Base-by-base conservation (phyloP, 1,284 basidiomycete species). In the Blastosporella zonata region DNA sequence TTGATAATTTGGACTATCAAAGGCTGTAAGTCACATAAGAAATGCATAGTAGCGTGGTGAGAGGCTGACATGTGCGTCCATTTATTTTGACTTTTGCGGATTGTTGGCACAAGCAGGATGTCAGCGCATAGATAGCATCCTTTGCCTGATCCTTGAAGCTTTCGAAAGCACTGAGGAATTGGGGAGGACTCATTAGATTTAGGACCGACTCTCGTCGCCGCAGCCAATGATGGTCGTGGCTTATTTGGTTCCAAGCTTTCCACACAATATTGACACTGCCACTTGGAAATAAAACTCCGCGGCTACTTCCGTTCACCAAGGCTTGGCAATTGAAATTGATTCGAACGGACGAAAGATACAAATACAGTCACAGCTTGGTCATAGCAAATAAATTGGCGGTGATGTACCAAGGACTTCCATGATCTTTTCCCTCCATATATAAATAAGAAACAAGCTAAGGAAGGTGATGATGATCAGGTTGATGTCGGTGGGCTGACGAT, bases 51-150 rank as follows among this genome's bases (percentile, higher is more conserved):
- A 31, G 44, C 33, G 43, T 31, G 25, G 33, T 49, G 23, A 49
- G n/a, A n/a, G n/a, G 79, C 82, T 73, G 55, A 90, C 88, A 97
- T 42, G 87, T 90, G 60, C 94, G 79, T 22, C 94, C 94, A 60
- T 96, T 96, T 57, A 97, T 93, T 71, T 96, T 95, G 55, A 96
- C 78, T 53, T 85, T 92, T 21, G 87, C 82, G 34, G 86, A 82
- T 63, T 84, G 86, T 61, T 84, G 81, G 69, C 87, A 91, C 43
- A 91, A 67, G 64, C 88, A 90, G 9, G 86, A 87, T 0, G 89
- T 84, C 25, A 93, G 68, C 9, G 86, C 87, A 72, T 79, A 87
- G 17, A 92, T 65, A 1, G 87, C 86, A 62, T 93, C 90, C 61
- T 89, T 90, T 20, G 81, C 80, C 55, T 84, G 82, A 59, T 85